Evolutionary conservation across 495 filamentous ascomycete genomes (phyloP), one percentile per base, ranked within the genome.

Genomic region (Glonium stellatum): DNA sequence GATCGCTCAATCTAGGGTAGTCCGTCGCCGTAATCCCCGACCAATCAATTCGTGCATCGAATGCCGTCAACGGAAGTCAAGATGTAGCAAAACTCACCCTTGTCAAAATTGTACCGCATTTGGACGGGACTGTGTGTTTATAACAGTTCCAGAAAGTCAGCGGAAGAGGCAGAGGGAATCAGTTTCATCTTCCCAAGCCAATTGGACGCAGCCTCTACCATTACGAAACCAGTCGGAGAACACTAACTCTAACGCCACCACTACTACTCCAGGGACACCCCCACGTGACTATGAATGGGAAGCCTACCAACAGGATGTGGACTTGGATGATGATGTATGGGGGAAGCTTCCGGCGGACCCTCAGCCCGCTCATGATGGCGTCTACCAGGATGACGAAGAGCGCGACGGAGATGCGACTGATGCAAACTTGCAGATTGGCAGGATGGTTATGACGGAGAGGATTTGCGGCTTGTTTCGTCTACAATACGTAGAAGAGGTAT

Each of bases 221-320:
- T 10, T 67, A 15, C 56, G 65, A 34, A 59, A 59, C 41, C 31
- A 59, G 5, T 56, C 22, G 19, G 31, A 56, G 25, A 58, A 46
- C 36, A 56, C 54, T 12, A 59, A 36, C 47, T 46, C 61, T 9
- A 60, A 50, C 35, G 57, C 37, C 6, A 60, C 15, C 37, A 65
- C 62, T 13, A 68, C 62, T 15, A 68, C 65, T 18, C 62, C 62
- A 23, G 65, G 65, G 34, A 68, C 65, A 10, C 62, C 62, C 0
- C 65, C 65, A 60, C 62, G 62, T 57, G 61, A 68, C 36, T 68
- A 64, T 37, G 65, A 68, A 35, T 67, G 65, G 65, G 65, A 67
- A 25, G 65, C 65, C 12, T 67, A 67, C 36, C 65, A 67, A 35
- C 65, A 67, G 44, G 46, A 67, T 55, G 61, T 67, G 13, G 60